A percentile compares a stretch with the other conserved stretches of the same genome.
These are phyloP conservation scores for Neurospora sp. DNA, from an alignment of 495 filamentous ascomycete species.

Conservation along the genomic window DNA sequence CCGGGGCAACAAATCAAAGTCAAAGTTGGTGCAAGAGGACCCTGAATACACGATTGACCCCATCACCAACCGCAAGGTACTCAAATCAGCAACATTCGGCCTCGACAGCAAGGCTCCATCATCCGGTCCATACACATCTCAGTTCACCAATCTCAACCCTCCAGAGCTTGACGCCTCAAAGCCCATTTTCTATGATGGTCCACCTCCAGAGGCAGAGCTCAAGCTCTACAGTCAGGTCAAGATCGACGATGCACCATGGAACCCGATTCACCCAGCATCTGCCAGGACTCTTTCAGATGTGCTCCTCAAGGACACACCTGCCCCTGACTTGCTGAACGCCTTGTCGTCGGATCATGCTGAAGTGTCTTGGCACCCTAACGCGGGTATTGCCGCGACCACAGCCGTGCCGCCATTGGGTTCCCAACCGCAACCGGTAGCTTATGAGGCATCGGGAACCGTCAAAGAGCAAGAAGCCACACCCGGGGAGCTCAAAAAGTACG, in stretches of 20 bases:
- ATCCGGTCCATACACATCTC: slow-evolving; percentile 30
- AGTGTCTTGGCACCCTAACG: slow-evolving; percentile 17
- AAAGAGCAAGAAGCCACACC: not conserved
- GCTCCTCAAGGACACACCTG: slow-evolving; percentile 8
- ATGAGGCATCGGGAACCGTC: not conserved
- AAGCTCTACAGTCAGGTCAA: slow-evolving; percentile 25
- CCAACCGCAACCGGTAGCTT: not conserved
- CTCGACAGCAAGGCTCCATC: slow-evolving; percentile 22
- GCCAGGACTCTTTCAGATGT: not conserved
- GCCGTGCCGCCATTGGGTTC: not conserved
- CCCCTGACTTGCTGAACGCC: slow-evolving; percentile 3
- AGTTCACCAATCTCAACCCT: slow-evolving; percentile 19
- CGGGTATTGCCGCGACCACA: slow-evolving; percentile 6
- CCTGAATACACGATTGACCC: slow-evolving; percentile 45
- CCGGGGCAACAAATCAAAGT: not conserved
- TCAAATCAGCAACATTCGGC: slow-evolving; percentile 8
- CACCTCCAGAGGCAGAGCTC: slow-evolving; percentile 28
- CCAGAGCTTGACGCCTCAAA: slow-evolving; percentile 10
- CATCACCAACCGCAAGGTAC: slow-evolving; percentile 52
- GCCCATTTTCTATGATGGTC: slow-evolving; percentile 25
- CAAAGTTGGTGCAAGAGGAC: not conserved
- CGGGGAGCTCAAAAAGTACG: slow-evolving; percentile 6
- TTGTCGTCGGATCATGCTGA: slow-evolving; percentile 6
- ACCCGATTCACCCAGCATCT: not conserved
- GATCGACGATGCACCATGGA: slow-evolving; percentile 18